Percentiles rank a stretch among this genome's conserved stretches.
Evolutionary conservation across 2,329 filamentous ascomycete species (phyloP).

Genomic region (Xylariaceae sp.): DNA sequence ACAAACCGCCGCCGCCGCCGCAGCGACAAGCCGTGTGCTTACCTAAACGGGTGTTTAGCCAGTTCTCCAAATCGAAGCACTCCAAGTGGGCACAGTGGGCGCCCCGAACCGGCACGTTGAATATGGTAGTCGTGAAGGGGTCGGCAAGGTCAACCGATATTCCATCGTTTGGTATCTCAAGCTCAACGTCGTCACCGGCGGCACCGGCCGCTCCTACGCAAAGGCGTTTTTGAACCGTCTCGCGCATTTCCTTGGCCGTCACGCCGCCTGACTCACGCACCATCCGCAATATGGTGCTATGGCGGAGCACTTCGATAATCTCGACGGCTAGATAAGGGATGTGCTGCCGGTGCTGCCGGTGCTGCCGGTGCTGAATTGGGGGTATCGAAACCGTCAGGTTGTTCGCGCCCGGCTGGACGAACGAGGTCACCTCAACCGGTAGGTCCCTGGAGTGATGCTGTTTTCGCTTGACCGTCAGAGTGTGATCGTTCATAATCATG

Average conservation of each 20-base stretch:
- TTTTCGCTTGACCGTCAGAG: slow-evolving; percentile 58
- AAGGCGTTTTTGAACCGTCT: slow-evolving; percentile 50
- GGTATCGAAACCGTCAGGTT: slow-evolving; percentile 47
- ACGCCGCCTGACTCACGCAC: slow-evolving; percentile 35
- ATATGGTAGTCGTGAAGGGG: slow-evolving; percentile 61
- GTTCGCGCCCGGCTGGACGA: slow-evolving; percentile 56
- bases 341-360: slow-evolving; percentile 17
- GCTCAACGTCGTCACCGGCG: slow-evolving; percentile 53
- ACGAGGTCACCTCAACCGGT: slow-evolving; percentile 66
- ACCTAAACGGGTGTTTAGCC: slow-evolving; percentile 60
- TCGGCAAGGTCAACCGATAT: slow-evolving; percentile 61
- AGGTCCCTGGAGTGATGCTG: slow-evolving; percentile 69
- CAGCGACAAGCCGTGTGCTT: slow-evolving; percentile 34
- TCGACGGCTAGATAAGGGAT: slow-evolving; percentile 67
- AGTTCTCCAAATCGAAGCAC: slow-evolving; percentile 85
- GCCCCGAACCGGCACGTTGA: slow-evolving; percentile 67
- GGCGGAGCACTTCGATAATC: slow-evolving; percentile 51
- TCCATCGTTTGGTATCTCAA: slow-evolving; percentile 52
- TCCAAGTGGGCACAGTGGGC: slow-evolving; percentile 68
- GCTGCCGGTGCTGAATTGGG: no score
- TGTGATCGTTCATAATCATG: slow-evolving; percentile 58
- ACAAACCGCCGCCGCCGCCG: slow-evolving; percentile 30
- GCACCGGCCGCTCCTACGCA: slow-evolving; percentile 25
- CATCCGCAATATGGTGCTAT: slow-evolving; percentile 38
- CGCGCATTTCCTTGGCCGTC: slow-evolving; percentile 44